Evolutionary conservation across 495 filamentous ascomycete genomes (phyloP), one percentile per base, ranked within the genome.

Genomic region (Parachaetomium inaequale): DNA sequence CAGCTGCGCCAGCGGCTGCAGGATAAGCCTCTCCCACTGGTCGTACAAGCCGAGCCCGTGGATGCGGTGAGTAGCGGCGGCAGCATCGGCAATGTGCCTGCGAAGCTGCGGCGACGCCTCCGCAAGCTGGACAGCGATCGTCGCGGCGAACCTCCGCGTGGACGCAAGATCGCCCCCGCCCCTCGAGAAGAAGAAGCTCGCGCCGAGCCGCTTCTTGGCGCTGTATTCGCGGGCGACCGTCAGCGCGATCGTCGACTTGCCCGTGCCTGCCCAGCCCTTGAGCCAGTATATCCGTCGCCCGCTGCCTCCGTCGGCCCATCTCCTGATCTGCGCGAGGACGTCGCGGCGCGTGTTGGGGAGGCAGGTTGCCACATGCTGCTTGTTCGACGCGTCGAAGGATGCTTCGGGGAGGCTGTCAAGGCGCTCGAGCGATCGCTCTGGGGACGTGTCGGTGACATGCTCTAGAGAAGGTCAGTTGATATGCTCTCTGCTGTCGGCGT

Each of bases 361-460:
- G 14, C 49, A 52, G 2, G 28, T 52, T 5, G 14, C 28, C 29
- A 32, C 49, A 52, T 52, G 49, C 49, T 52, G 49, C 49, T 52
- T 52, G 29, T 52, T 52, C 3, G 17, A 4, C 14, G 49, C 26
- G 49, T 52, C 14, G 49, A 58, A 28, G 31, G 29, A 31, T 34
- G 49, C 49, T 52, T 52, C 26, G 43, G 43, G 46, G 15, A 50
- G 46, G 46, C 46, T 50, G 46, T 50, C 46, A 21, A 50, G 46
- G 46, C 46, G 46, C 46, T 50, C 46, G 26, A 50, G 46, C 32
- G 32, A 34, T 34, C 32, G 32, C 11, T 34, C 32, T 5, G 6
- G 5, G 11, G 32, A 34, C 32, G 32, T 34, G 11, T 34, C 32
- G 32, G 32, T 5, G 32, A 34, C 32, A 34, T 5, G 11, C 5